Evolutionary conservation across 106 monocot genomes (phyloP).

Genomic region (Amphibolis antarctica): DNA sequence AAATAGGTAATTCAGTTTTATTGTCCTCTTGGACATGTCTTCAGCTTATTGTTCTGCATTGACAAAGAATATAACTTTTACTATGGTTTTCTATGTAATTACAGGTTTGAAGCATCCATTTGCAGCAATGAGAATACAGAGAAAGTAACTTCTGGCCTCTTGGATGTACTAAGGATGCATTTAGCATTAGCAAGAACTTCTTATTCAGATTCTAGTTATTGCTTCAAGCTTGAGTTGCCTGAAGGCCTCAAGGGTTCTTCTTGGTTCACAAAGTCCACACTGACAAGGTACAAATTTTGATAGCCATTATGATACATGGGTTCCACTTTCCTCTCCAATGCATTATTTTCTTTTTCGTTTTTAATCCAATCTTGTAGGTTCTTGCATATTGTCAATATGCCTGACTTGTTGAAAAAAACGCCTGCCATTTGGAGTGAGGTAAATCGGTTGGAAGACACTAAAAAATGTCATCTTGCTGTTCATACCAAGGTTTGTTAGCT

Average conservation of each 20-base stretch:
- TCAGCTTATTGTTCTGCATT: no score
- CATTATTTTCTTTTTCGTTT: neutral
- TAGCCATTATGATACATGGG: neutral
- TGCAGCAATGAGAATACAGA: conserved; percentile 29
- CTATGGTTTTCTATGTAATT: neutral
- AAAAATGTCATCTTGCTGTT: conserved; percentile 17
- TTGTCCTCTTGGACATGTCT: neutral
- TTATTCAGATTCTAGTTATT: conserved; percentile 19
- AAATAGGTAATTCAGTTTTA: conserved; percentile 44
- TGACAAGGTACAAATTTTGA: conserved; percentile 31
- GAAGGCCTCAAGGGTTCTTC: conserved; percentile 24
- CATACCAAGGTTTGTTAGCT: conserved; percentile 15
- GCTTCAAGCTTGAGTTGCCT: conserved; percentile 44
- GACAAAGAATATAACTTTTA: neutral
- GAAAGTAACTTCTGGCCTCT: conserved; percentile 28
- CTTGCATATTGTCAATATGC: conserved; percentile 9
- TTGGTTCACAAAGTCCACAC: conserved; percentile 83
- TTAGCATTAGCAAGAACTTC: conserved; percentile 38
- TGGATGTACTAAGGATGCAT: conserved; percentile 25
- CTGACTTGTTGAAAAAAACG: conserved; percentile 11
- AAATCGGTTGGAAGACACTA: conserved; percentile 18
- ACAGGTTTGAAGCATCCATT: conserved; percentile 35
- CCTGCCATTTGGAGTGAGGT: conserved; percentile 16
- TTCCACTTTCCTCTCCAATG: neutral
- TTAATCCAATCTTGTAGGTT: conserved; percentile 11